Conservation (phyloP, 2,329 filamentous ascomycete genomes). For the Dichotomopilus funicola region DNA sequence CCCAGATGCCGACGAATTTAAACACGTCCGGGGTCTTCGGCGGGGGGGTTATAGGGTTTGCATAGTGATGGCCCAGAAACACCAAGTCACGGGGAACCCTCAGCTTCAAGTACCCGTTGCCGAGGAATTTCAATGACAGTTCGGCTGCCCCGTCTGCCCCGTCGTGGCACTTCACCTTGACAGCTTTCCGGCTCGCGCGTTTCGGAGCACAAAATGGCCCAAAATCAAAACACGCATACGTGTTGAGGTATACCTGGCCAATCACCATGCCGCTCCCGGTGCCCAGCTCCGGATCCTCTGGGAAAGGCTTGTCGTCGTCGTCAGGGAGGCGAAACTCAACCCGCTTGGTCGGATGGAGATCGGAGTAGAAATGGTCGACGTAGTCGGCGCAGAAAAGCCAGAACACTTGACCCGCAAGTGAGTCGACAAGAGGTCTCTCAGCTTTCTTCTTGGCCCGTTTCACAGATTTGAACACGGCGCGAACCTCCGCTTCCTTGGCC, state of each 20-base stretch:
- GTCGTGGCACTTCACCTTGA: neutral
- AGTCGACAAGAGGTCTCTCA: neutral
- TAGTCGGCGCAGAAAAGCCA: slow-evolving; percentile 1
- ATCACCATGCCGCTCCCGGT: too few species aligned
- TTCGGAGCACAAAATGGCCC: slow-evolving; percentile 2
- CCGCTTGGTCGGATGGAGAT: neutral
- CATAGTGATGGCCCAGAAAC: neutral
- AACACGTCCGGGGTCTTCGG: slow-evolving; percentile 1
- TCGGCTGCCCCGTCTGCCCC: neutral
- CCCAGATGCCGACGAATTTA: slow-evolving; percentile 6
- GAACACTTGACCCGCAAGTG: neutral
- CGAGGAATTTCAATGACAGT: neutral
- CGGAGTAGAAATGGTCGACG: slow-evolving; percentile 1
- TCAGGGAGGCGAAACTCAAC: neutral
- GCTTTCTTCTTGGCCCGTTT: neutral
- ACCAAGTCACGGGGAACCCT: neutral
- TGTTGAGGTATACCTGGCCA: slow-evolving; percentile 1
- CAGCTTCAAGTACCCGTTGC: slow-evolving; percentile 6
- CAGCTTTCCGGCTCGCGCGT: neutral
- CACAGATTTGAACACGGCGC: neutral
- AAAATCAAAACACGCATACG: neutral
- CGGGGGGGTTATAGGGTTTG: neutral
- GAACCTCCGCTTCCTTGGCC: neutral
- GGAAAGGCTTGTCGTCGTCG: neutral
- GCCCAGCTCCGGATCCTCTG: too few species aligned